A percentile compares a stretch with the other conserved stretches of the same genome.
Conservation (phyloP, 176 grass and related monocot species). For the Triticum timopheevii region DNA sequence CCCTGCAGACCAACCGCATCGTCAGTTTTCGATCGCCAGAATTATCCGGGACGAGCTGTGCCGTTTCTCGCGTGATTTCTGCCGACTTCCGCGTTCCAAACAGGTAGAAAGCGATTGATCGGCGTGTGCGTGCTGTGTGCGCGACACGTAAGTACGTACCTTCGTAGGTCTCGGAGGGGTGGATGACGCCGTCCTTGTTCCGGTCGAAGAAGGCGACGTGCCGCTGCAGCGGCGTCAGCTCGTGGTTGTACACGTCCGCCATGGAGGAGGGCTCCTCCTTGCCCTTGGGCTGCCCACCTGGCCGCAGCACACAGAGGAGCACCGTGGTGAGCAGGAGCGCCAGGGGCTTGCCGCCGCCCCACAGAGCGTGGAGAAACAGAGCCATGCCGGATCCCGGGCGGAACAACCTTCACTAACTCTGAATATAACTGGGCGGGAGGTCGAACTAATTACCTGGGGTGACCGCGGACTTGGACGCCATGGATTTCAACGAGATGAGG, state of each 20-base stretch:
- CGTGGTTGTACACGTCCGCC: conserved; percentile 39
- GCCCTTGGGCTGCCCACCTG: background rate
- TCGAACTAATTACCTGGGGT: background rate
- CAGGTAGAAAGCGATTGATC: no score
- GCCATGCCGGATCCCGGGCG: background rate
- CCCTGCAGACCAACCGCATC: conserved; percentile 12
- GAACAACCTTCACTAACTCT: no score
- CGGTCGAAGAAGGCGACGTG: conserved; percentile 81
- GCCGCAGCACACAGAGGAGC: background rate
- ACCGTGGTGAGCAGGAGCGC: background rate
- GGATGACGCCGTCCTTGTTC: conserved; percentile 71
- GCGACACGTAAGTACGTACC: conserved; percentile 14
- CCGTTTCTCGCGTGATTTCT: background rate
- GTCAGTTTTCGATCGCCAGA: background rate
- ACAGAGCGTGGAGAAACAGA: background rate
- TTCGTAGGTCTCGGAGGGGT: conserved; percentile 59
- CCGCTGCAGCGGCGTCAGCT: conserved; percentile 63
- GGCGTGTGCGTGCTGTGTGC: no score
- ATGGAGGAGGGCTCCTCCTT: background rate
- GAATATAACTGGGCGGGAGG: background rate
- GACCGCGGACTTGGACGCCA: conserved; percentile 28
- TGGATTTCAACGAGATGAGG: background rate
- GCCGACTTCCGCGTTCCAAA: no score
- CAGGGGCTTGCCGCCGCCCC: background rate
- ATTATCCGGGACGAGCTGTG: background rate